Evolutionary conservation across 257 asterid genomes (phyloP).

Genomic region (Jasminum sambac): DNA sequence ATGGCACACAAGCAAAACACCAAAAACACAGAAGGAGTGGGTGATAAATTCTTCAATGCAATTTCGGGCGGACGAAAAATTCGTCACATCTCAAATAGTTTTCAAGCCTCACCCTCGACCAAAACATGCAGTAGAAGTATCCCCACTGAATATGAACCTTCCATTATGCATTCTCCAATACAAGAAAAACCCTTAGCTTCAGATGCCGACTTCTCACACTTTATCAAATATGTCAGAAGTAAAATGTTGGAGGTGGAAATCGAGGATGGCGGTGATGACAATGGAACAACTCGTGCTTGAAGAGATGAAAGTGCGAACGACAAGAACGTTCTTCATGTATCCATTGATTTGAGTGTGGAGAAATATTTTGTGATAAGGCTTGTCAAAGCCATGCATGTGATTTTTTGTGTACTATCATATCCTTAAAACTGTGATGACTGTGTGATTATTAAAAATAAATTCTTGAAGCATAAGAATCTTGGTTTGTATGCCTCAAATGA

Average conservation of each 20-base stretch:
- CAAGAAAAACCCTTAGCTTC: not conserved
- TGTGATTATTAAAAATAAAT: too few species aligned
- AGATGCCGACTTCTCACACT: conserved; percentile 26
- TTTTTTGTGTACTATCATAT: not conserved
- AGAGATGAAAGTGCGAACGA: conserved; percentile 38
- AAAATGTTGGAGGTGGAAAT: conserved; percentile 33
- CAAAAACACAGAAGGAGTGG: not conserved
- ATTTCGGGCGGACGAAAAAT: not conserved
- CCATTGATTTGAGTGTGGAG: not conserved
- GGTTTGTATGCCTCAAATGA: not conserved
- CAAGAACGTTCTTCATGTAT: conserved; percentile 2
- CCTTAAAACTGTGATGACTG: not conserved
- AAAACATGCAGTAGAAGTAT: not conserved
- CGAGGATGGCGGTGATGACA: not conserved
- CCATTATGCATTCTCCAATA: not conserved
- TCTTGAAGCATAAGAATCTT: not conserved
- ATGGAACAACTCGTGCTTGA: conserved; percentile 27
- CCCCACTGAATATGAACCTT: not conserved
- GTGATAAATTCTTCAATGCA: conserved; percentile 15
- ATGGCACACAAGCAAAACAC: conserved; percentile 31
- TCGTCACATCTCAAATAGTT: not conserved
- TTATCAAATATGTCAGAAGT: conserved; percentile 33
- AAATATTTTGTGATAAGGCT: not conserved
- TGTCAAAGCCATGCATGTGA: not conserved
- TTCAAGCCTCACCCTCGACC: not conserved